Evolutionary conservation across 192 early-diverging fungal genomes (phyloP).

Genomic region (Allomyces javanicus): DNA sequence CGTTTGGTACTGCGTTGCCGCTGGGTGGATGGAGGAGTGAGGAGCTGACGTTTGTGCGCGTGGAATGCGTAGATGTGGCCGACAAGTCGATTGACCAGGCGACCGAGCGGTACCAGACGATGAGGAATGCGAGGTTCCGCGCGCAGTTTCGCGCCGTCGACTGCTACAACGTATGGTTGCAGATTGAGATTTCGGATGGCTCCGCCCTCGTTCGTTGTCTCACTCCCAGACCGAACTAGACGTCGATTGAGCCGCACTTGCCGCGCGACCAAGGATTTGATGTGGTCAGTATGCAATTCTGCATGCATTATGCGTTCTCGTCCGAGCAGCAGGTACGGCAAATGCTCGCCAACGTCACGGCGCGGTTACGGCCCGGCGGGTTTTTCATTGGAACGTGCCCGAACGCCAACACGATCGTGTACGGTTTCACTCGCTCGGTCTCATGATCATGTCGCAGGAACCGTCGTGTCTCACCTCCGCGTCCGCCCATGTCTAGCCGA

Average conservation of each 20-base stretch:
- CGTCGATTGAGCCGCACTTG: conserved; percentile 30
- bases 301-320: conserved; percentile 88
- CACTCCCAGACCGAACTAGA: conserved; percentile 10
- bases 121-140: conserved; percentile 32
- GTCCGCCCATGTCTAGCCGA: conserved; percentile 18
- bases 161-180: conserved; percentile 48
- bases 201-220: conserved; percentile 1
- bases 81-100: conserved; percentile 69
- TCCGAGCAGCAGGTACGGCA: conserved; percentile 56
- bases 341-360: conserved; percentile 61
- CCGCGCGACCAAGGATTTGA: conserved; percentile 40
- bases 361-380: conserved; percentile 48
- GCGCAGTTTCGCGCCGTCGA: conserved; percentile 70
- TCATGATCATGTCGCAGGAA: neutral
- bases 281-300: conserved; percentile 90
- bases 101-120: conserved; percentile 34
- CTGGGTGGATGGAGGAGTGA: conserved; percentile 1
- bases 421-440: conserved; percentile 7
- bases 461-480: neutral
- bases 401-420: conserved; percentile 76
- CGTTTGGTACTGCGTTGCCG: conserved; percentile 32
- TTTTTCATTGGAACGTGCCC: conserved; percentile 84
- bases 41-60: neutral
- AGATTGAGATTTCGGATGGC: neutral
- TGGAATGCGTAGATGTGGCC: conserved; percentile 50